Base-by-base conservation (phyloP, 257 asterid genomes). In the Perilla frutescens region DNA sequence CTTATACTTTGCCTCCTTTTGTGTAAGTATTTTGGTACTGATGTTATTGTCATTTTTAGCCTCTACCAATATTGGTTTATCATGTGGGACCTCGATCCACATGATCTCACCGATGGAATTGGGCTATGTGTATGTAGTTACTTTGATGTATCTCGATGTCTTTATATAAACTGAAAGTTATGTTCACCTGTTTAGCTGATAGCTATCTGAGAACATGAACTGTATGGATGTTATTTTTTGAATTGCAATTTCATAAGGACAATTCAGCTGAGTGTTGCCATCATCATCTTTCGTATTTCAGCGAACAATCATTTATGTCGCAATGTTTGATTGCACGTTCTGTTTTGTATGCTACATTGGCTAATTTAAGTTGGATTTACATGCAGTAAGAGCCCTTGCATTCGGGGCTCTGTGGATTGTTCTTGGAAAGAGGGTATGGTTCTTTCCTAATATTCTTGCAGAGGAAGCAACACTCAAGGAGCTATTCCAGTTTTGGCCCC, bases 401-500 rank as follows among this genome's bases (percentile, higher is more conserved):
- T 95, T 95, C 64, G 99, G 98, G 70, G 72, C 86, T 74, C 56
- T 89, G 36, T 95, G 96, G 96, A 80, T 95, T 79, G 64, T 84
- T 74, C 87, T 90, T 40, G 99, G 99, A 50, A 95, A 89, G 74
- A 90, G 98, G 55, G 88, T 95, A 12, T 95, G 99, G 99, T 81
- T 95, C 79, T 95, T 95, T 92, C 99, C 99, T 6, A 92, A 95
- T 79, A 95, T 95, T 76, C 99, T 95, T 68, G 99, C 99, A 0
- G 99, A 92, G 86, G 99, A 95, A 85, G 99, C 99, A 69, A 95
- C 99, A 6, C 90, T 95, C 2, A 88, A 92, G 82, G 98, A 95
- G 73, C 71, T 95, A 75, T 95, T 95, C 91, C 99, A 92, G 85
- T 92, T 95, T 80, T 92, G 97, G 98, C 98, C 99, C 66, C 85